Conservation (phyloP, 2,329 filamentous ascomycete species). For the Fusarium mexicanum region DNA sequence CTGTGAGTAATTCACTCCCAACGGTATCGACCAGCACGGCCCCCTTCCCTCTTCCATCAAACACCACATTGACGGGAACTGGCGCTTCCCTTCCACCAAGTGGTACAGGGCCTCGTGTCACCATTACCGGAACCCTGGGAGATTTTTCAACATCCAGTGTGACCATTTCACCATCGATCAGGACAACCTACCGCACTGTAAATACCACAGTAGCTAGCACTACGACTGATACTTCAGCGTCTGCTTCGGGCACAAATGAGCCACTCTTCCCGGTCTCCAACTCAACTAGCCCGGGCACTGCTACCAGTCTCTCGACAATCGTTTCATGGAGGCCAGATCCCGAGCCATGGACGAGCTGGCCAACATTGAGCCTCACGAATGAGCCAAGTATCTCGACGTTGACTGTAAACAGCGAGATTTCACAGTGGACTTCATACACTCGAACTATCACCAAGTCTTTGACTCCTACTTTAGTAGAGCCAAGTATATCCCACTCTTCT, state of each 20-base stretch:
- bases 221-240: background rate
- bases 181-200: background rate
- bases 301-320: conserved; percentile 6
- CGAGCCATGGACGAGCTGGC: conserved; percentile 22
- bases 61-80: conserved; percentile 23
- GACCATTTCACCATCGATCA: background rate
- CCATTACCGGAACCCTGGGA: background rate
- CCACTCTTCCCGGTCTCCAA: conserved; percentile 26
- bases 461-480: background rate
- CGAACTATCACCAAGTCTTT: conserved; percentile 7
- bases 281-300: conserved; percentile 11
- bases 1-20: background rate
- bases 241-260: conserved; percentile 8
- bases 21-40: background rate
- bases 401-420: conserved; percentile 26
- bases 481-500: conserved; percentile 13
- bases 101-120: conserved; percentile 2
- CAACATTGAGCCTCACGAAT: conserved; percentile 20
- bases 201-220: conserved; percentile 13
- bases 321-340: conserved; percentile 7
- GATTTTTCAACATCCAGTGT: background rate
- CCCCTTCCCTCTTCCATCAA: conserved; percentile 30
- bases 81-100: conserved; percentile 7
- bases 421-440: conserved; percentile 10
- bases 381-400: background rate